Conservation (phyloP, 306 rosid genomes). For the Ceratonia siliqua region DNA sequence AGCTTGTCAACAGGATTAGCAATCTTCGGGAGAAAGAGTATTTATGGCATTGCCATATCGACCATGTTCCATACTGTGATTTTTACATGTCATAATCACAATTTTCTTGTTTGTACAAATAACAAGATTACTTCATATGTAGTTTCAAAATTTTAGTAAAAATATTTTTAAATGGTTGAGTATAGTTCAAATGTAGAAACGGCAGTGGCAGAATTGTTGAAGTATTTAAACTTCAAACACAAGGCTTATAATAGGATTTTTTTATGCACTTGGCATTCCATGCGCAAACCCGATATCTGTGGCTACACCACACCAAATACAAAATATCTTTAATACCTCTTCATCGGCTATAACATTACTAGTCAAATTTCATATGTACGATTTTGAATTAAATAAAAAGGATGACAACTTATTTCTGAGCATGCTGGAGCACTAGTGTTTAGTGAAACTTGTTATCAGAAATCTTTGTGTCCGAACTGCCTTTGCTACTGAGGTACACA, state of each 20-base stretch:
- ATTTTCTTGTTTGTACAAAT: background rate
- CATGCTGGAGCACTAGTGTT: background rate
- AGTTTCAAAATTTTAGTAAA: background rate
- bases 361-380: background rate
- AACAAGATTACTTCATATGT: background rate
- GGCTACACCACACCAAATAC: background rate
- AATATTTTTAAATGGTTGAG: background rate
- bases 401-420: background rate
- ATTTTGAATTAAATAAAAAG: background rate
- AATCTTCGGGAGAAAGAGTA: background rate
- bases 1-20: constrained; percentile 1
- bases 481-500: background rate
- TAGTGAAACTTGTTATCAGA: background rate
- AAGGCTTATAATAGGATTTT: background rate
- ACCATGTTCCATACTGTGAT: background rate
- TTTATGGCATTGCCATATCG: background rate
- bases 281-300: background rate
- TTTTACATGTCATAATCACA: background rate
- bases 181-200: background rate
- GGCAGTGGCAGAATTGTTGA: background rate
- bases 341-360: background rate
- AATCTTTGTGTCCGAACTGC: background rate
- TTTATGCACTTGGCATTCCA: background rate
- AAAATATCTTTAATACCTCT: background rate
- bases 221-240: background rate